Percentiles rank a stretch among this genome's conserved stretches.
Evolutionary conservation across 179 eudicot genomes (phyloP).

Genomic region (Silene noctiflora): DNA sequence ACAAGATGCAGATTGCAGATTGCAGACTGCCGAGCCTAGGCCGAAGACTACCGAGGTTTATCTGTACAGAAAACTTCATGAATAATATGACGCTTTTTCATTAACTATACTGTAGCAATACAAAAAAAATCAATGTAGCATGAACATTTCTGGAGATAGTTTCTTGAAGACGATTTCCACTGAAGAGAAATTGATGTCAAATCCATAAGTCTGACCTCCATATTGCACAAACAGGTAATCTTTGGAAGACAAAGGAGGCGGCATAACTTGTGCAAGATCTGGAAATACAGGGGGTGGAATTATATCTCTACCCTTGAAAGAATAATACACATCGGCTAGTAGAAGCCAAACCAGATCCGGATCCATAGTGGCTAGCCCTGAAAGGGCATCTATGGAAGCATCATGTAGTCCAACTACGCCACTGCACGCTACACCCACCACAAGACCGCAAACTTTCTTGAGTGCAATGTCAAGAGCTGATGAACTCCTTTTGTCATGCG

Average conservation of each 20-base stretch:
- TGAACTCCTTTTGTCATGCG: conserved; percentile 64
- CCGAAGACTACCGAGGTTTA: not conserved
- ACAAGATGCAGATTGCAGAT: not conserved
- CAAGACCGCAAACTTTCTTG: conserved; percentile 83
- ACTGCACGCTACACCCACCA: conserved; percentile 78
- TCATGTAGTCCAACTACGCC: conserved; percentile 68
- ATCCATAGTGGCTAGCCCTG: conserved; percentile 64
- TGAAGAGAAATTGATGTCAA: conserved; percentile 56
- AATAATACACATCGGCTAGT: conserved; percentile 74
- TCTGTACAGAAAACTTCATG: conserved; percentile 6
- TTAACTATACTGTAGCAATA: not conserved
- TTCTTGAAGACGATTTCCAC: conserved; percentile 58
- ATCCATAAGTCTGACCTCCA: conserved; percentile 89
- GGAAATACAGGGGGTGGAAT: conserved; percentile 51
- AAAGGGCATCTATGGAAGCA: conserved; percentile 63
- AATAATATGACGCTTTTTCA: not conserved
- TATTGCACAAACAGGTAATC: conserved; percentile 65
- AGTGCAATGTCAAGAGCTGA: conserved; percentile 66
- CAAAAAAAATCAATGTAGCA: not conserved
- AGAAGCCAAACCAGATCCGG: conserved; percentile 95
- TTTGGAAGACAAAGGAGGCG: conserved; percentile 47
- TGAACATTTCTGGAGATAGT: conserved; percentile 39
- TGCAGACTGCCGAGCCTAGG: not conserved
- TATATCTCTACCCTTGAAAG: conserved; percentile 37
- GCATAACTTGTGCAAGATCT: conserved; percentile 48